Conservation (phyloP, 441 rosid species). For the Pelargonium myrrhifolium region DNA sequence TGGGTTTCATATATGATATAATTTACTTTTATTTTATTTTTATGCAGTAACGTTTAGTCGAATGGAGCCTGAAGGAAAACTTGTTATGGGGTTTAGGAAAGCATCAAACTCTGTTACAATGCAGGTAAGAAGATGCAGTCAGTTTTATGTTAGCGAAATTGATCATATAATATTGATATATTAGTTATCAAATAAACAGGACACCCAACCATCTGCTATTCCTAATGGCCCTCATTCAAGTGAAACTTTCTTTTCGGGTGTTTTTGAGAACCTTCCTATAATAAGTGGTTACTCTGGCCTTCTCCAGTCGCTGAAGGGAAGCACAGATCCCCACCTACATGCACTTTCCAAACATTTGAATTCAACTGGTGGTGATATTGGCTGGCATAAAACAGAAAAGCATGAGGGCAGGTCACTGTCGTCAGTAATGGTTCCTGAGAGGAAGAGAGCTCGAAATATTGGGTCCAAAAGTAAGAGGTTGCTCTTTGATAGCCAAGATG, state of each 20-base stretch:
- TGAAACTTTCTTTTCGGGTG: slow-evolving; percentile 43
- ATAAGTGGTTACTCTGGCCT: slow-evolving; percentile 40
- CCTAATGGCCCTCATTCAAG: slow-evolving; percentile 36
- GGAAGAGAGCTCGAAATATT: slow-evolving; percentile 57
- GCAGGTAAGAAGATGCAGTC: slow-evolving; percentile 38
- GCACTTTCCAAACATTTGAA: slow-evolving; percentile 52
- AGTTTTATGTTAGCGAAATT: slow-evolving; percentile 22
- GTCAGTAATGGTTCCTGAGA: slow-evolving; percentile 36
- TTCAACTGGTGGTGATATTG: slow-evolving; percentile 45
- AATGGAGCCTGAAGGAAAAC: slow-evolving; percentile 72
- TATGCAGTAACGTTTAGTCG: slow-evolving; percentile 71
- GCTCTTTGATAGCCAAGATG: slow-evolving; percentile 55
- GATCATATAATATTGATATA: slow-evolving; percentile 26
- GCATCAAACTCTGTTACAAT: slow-evolving; percentile 44
- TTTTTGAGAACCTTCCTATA: slow-evolving; percentile 36
- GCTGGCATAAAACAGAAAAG: slow-evolving; percentile 53
- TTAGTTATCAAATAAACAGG: slow-evolving; percentile 33
- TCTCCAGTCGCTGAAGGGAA: slow-evolving; percentile 56
- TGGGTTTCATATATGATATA: background rate
- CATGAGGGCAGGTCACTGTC: slow-evolving; percentile 39
- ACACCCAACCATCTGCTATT: slow-evolving; percentile 28
- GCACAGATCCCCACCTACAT: slow-evolving; percentile 47
- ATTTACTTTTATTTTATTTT: slow-evolving; percentile 16
- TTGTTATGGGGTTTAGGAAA: slow-evolving; percentile 72
- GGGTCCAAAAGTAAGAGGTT: slow-evolving; percentile 60